Evolutionary conservation across 139 green algal genomes (phyloP).

Genomic region (Chlorella sp.): DNA sequence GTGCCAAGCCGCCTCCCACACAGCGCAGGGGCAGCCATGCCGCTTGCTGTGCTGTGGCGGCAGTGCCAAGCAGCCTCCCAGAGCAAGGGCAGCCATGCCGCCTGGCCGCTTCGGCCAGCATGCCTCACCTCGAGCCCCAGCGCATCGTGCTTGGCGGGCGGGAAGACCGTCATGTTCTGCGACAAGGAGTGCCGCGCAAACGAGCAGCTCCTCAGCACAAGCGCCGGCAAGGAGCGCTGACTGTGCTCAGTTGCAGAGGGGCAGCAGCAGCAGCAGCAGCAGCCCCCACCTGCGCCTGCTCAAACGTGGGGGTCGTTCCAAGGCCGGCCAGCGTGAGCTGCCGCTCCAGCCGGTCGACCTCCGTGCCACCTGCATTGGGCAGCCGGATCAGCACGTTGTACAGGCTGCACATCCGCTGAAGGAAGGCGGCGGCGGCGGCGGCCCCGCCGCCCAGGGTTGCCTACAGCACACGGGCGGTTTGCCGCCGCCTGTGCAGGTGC

Average conservation of each 20-base stretch:
- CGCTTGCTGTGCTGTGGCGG: too few species aligned
- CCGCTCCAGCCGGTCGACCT: slow-evolving; percentile 3
- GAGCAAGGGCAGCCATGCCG: too few species aligned
- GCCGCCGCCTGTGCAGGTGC: too few species aligned
- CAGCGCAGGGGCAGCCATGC: too few species aligned
- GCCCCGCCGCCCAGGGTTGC: neutral
- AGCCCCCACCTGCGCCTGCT: slow-evolving; percentile 1
- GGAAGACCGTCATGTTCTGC: slow-evolving; percentile 78
- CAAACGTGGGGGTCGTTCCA: slow-evolving; percentile 32
- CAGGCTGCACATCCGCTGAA: neutral
- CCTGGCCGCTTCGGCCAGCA: too few species aligned
- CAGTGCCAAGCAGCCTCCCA: too few species aligned
- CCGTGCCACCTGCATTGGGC: neutral
- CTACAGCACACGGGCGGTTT: too few species aligned
- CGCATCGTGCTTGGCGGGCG: slow-evolving; percentile 70
- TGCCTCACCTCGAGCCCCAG: slow-evolving; percentile 63
- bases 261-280: neutral
- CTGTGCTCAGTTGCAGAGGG: too few species aligned
- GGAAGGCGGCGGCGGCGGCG: neutral
- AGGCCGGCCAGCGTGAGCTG: slow-evolving; percentile 23
- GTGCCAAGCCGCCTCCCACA: too few species aligned
- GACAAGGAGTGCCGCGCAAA: neutral
- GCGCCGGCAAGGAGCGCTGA: too few species aligned
- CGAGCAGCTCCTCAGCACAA: too few species aligned
- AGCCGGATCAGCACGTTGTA: neutral